These are phyloP conservation scores for Aegilops bicornis DNA, from an alignment of 176 grass and related monocot species.

Conservation along the genomic window DNA sequence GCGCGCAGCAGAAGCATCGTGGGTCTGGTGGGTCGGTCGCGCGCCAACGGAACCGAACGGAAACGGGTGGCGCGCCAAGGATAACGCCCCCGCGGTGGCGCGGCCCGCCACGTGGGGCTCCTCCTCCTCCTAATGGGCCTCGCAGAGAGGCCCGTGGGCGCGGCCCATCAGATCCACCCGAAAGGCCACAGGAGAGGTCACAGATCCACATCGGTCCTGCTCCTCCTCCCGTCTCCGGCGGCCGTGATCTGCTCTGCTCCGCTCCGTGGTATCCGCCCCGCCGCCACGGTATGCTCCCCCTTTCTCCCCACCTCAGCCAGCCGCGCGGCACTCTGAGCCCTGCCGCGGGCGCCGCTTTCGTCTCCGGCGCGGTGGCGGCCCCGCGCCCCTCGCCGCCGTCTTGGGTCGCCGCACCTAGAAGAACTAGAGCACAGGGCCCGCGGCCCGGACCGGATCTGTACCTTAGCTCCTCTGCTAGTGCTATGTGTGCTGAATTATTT, in stretches of 20 bases:
- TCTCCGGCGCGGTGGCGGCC: not conserved
- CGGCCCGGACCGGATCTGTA: not conserved
- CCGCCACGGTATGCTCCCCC: not conserved
- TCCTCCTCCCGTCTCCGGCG: not conserved
- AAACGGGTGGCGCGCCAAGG: constrained; percentile 5
- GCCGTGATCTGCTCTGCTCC: not conserved
- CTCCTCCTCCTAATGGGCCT: not conserved
- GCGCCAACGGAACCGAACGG: not conserved
- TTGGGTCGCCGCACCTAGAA: not conserved
- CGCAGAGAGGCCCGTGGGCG: not conserved
- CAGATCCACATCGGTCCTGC: not conserved
- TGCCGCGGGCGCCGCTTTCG: not conserved
- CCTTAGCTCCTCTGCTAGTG: not conserved
- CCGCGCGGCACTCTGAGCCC: not conserved
- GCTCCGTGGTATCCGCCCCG: not conserved
- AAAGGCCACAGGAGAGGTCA: too few relatives aligned
- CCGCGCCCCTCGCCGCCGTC: too few relatives aligned
- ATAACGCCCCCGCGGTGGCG: constrained; percentile 2
- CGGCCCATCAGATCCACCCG: not conserved
- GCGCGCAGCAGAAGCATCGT: constrained; percentile 30
- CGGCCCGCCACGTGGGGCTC: not conserved
- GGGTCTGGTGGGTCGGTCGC: not conserved
- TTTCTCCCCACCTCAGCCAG: not conserved
- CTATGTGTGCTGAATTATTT: not conserved
- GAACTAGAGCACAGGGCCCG: too few relatives aligned